These are phyloP conservation scores for Coffea eugenioides DNA, from an alignment of 257 asterid genomes.

Conservation along the genomic window DNA sequence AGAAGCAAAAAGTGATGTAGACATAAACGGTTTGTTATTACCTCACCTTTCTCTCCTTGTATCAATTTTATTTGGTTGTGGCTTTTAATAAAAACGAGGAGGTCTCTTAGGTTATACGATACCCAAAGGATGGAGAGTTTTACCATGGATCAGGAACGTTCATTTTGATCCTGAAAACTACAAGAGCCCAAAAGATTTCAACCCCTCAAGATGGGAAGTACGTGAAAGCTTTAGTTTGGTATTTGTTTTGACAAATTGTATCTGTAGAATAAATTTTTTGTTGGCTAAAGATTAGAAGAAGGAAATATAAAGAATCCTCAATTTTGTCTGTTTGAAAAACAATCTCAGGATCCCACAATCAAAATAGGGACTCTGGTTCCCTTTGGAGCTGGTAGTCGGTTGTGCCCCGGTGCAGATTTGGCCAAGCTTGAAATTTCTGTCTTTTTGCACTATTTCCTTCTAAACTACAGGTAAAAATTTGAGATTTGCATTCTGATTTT, in stretches of 20 bases:
- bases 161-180: conserved; percentile 18
- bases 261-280: no score
- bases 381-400: conserved; percentile 22
- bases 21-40: conserved; percentile 2
- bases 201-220: conserved; percentile 21
- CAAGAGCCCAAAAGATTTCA: conserved; percentile 10
- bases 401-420: conserved; percentile 24
- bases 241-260: no score
- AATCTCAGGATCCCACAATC: conserved; percentile 13
- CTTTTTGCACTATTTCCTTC: conserved; percentile 21
- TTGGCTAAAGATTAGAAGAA: not conserved
- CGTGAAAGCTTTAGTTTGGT: not conserved
- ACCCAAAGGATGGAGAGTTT: conserved; percentile 21
- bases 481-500: not conserved
- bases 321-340: not conserved
- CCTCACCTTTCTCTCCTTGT: no score
- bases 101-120: conserved; percentile 15
- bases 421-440: conserved; percentile 25
- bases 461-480: conserved; percentile 13
- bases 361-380: conserved; percentile 13
- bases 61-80: not conserved
- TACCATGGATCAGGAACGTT: conserved; percentile 2
- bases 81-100: not conserved
- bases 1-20: conserved; percentile 16
- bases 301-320: not conserved